Evolutionary conservation across 345 rosid species (phyloP), one percentile per base, ranked within the genome.

Genomic region (Lagerstroemia speciosa): DNA sequence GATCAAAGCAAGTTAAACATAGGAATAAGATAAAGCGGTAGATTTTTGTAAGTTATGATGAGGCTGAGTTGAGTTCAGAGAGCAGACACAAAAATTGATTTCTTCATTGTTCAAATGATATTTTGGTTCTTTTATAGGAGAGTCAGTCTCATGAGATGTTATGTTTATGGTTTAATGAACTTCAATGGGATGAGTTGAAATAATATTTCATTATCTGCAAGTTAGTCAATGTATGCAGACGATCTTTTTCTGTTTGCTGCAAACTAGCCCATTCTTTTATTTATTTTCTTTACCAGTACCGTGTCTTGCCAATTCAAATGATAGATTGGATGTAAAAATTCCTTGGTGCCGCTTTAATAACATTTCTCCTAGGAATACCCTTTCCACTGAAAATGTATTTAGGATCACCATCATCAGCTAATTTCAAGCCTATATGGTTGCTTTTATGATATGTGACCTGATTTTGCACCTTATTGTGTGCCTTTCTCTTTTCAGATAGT

Each of bases 401-500:
- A 19, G 31, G 2, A n/a, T 22, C 8, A n/a, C 30, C 24, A n/a
- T 24, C 0, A 5, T 45, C 48, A 43, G 7, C 34, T 34, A 40
- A 40, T 64, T 62, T 32, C 9, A 33, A 31, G 30, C 36, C 38
- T 30, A 17, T 62, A 62, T 32, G 29, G 38, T 33, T 62, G 40
- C 41, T 62, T 27, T 52, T 40, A 37, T 7, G 40, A 22, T 26
- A 17, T 40, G 32, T 34, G 26, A 45, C 29, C 48, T 34, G 26
- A 31, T 33, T 40, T 68, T 48, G 14, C 20, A 37, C 52, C 33
- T 27, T 11, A 64, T 19, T 69, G 64, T 6, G 7, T 55, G 3
- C 61, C 26, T 55, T 48, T 55, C 11, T 57, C 16, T 43, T 73
- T 73, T 62, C 87, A 94, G 99, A 30, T 89, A 66, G 98, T 88